Conservation (phyloP, 225 moss, liverwort and hornwort species). For the Climacium dendroides region DNA sequence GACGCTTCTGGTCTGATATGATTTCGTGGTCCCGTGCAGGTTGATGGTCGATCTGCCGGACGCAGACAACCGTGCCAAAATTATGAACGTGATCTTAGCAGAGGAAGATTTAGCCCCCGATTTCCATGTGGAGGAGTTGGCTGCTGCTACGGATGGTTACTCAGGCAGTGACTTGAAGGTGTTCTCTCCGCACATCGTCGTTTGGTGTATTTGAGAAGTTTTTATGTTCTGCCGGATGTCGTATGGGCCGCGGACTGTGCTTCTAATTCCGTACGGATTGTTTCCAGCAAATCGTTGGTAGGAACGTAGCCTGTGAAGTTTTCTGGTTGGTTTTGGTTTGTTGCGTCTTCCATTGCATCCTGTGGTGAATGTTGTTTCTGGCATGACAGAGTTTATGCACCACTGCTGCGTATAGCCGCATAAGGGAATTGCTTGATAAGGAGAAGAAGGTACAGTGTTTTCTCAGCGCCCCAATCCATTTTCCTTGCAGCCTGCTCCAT, state of each 20-base stretch:
- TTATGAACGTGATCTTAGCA: slow-evolving; percentile 81
- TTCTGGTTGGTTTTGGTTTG: neutral
- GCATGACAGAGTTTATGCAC: slow-evolving; percentile 67
- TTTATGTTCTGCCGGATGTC: neutral
- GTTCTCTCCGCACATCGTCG: neutral
- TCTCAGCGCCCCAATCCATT: neutral
- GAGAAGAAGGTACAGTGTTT: slow-evolving; percentile 61
- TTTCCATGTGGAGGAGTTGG: slow-evolving; percentile 75
- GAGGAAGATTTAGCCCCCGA: slow-evolving; percentile 85
- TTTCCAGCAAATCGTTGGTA: neutral
- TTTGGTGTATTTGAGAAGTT: neutral
- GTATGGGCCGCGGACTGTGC: neutral
- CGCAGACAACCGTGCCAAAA: slow-evolving; percentile 75
- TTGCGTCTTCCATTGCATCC: neutral
- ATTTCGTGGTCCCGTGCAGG: slow-evolving; percentile 18
- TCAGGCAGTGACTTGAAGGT: slow-evolving; percentile 98
- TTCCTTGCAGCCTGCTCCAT: neutral
- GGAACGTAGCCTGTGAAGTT: neutral
- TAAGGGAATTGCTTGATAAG: slow-evolving; percentile 78
- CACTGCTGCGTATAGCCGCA: slow-evolving; percentile 81
- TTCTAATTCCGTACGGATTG: neutral
- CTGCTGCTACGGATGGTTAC: slow-evolving; percentile 77
- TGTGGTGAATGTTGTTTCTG: neutral
- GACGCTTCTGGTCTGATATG: neutral
- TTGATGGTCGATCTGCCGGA: slow-evolving; percentile 94